A percentile compares a stretch with the other conserved stretches of the same genome.
phyloP scores from a whole-genome alignment of 345 rosid species.

The Gossypium longicalyx region DNA sequence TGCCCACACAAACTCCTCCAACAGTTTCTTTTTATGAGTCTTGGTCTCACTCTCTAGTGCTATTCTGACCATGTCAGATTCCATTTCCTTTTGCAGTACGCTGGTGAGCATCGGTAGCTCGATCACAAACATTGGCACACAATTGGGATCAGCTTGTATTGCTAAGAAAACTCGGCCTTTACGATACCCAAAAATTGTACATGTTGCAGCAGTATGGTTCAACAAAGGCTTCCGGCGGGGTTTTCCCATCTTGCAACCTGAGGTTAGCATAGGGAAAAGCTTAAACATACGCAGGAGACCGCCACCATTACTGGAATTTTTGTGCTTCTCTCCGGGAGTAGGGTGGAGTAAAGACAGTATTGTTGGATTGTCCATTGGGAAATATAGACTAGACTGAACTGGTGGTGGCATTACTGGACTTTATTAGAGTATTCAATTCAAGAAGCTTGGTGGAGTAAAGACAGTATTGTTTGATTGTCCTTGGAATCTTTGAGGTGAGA shows the following conservation, averaged over 20 bases:
- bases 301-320: slow-evolving; percentile 43
- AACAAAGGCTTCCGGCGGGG: slow-evolving; percentile 51
- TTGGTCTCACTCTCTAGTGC: slow-evolving; percentile 86
- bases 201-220: slow-evolving; percentile 75
- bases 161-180: slow-evolving; percentile 79
- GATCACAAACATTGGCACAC: slow-evolving; percentile 67
- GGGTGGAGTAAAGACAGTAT: slow-evolving; percentile 63
- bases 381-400: slow-evolving; percentile 69
- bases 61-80: slow-evolving; percentile 73
- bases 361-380: slow-evolving; percentile 71
- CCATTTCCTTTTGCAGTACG: slow-evolving; percentile 82
- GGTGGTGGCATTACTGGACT: slow-evolving; percentile 55
- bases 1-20: slow-evolving; percentile 96
- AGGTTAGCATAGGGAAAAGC: slow-evolving; percentile 87
- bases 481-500: slow-evolving; percentile 46
- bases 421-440: slow-evolving; percentile 7
- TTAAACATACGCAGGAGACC: slow-evolving; percentile 78
- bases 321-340: slow-evolving; percentile 40
- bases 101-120: slow-evolving; percentile 82
- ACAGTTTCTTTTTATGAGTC: slow-evolving; percentile 61
- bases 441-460: too few species aligned
- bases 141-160: slow-evolving; percentile 88
- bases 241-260: slow-evolving; percentile 97
- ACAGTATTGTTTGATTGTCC: slow-evolving; percentile 30
- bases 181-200: slow-evolving; percentile 80